phyloP scores from a whole-genome alignment of 306 rosid species.

The Vachellia collinsii region DNA sequence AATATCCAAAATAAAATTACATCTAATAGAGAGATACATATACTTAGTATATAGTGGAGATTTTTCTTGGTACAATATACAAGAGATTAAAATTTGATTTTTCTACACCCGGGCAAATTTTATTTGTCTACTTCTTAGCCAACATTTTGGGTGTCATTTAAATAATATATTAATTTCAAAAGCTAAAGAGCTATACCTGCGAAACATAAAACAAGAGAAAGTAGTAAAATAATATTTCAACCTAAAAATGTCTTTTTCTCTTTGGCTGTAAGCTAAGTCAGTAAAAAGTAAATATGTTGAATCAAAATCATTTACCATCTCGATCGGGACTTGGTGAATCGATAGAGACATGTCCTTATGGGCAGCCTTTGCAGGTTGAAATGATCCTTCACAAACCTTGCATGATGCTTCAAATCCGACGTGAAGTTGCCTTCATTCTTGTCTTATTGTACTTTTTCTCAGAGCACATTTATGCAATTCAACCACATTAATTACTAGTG shows the following conservation, averaged over 20 bases:
- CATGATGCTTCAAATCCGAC: slow-evolving; percentile 21
- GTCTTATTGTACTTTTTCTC: slow-evolving; percentile 4
- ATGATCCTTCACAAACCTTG: not conserved
- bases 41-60: no score
- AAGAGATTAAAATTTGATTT: no score
- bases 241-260: not conserved
- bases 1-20: no score
- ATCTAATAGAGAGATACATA: no score
- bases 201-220: not conserved
- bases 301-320: not conserved
- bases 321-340: not conserved
- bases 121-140: no score
- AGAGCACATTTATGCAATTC: not conserved
- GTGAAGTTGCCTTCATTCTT: slow-evolving; percentile 21
- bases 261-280: not conserved
- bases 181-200: not conserved
- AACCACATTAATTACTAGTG: not conserved
- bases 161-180: not conserved
- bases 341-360: slow-evolving; percentile 15
- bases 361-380: slow-evolving; percentile 21
- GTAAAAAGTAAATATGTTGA: not conserved
- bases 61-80: no score
- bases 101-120: no score
- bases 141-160: no score
- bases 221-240: not conserved